phyloP scores from a whole-genome alignment of 2,329 filamentous ascomycete genomes.

The Aspergillus piperis region DNA sequence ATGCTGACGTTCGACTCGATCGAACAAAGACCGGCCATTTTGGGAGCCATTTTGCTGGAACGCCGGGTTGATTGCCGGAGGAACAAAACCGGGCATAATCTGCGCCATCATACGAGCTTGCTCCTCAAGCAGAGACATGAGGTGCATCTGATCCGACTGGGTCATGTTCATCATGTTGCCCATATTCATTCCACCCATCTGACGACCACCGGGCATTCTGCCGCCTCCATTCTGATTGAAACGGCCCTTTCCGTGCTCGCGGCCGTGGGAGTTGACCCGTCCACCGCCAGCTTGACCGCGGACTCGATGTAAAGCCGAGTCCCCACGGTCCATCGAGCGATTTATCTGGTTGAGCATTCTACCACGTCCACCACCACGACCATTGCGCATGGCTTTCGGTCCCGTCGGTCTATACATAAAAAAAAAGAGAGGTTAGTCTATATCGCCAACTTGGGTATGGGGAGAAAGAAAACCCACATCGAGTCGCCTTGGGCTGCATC shows the following conservation, averaged over 20 bases:
- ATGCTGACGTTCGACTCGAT: slow-evolving; percentile 61
- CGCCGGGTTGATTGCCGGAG: slow-evolving; percentile 55
- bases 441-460: slow-evolving; percentile 3
- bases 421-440: slow-evolving; percentile 41
- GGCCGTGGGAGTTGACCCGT: slow-evolving; percentile 76
- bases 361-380: slow-evolving; percentile 66
- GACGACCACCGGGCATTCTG: slow-evolving; percentile 50
- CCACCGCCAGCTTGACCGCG: slow-evolving; percentile 68
- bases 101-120: slow-evolving; percentile 85
- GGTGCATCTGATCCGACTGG: slow-evolving; percentile 70
- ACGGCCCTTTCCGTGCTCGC: slow-evolving; percentile 71
- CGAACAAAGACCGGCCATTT: slow-evolving; percentile 67
- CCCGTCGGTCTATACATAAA: slow-evolving; percentile 72
- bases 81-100: slow-evolving; percentile 59
- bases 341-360: slow-evolving; percentile 83
- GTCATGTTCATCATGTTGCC: slow-evolving; percentile 56
- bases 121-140: slow-evolving; percentile 79
- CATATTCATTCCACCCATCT: slow-evolving; percentile 49
- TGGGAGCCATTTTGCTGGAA: slow-evolving; percentile 52
- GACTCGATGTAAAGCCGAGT: slow-evolving; percentile 78
- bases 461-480: slow-evolving; percentile 35
- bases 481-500: slow-evolving; percentile 49
- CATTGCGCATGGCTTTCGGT: slow-evolving; percentile 89
- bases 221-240: slow-evolving; percentile 46
- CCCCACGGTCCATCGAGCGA: slow-evolving; percentile 77